Evolutionary conservation across 2,329 filamentous ascomycete genomes (phyloP).

Genomic region (Pochonia chlamydosporia): DNA sequence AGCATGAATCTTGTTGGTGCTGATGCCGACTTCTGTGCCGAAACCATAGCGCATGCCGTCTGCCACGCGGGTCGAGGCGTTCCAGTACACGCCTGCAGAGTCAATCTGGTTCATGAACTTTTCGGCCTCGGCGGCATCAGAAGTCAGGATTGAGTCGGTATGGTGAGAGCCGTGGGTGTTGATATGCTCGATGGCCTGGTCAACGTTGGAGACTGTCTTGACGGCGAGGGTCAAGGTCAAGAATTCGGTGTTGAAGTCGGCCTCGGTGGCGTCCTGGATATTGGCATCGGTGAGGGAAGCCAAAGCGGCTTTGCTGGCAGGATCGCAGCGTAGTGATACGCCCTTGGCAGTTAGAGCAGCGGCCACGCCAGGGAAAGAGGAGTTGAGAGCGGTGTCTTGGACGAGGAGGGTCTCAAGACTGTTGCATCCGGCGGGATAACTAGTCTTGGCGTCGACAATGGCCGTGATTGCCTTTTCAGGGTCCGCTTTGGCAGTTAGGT

Average conservation of each 20-base stretch:
- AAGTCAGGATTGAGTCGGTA: constrained; percentile 85
- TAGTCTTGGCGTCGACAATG: constrained; percentile 85
- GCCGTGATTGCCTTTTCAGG: constrained; percentile 65
- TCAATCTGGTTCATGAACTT: constrained; percentile 81
- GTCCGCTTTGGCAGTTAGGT: constrained; percentile 75
- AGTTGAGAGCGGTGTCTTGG: constrained; percentile 62
- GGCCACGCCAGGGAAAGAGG: constrained; percentile 67
- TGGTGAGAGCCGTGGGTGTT: constrained; percentile 89
- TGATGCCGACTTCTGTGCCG: constrained; percentile 96
- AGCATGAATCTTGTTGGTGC: constrained; percentile 97
- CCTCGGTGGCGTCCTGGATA: constrained; percentile 59
- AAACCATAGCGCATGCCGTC: constrained; percentile 98
- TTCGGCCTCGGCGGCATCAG: constrained; percentile 61
- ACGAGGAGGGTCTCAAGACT: constrained; percentile 87
- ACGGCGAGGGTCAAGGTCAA: constrained; percentile 78
- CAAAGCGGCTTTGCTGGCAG: constrained; percentile 59
- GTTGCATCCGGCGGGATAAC: constrained; percentile 95
- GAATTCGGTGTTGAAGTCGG: constrained; percentile 85
- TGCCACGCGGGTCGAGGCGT: constrained; percentile 87
- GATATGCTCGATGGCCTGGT: constrained; percentile 79
- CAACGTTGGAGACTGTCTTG: constrained; percentile 65
- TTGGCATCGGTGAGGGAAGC: constrained; percentile 37
- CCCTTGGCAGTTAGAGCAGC: constrained; percentile 67
- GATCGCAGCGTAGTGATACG: constrained; percentile 78
- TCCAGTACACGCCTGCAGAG: constrained; percentile 93